phyloP scores from a whole-genome alignment of 768 basidiomycete species.

The Tulasnella sp. region DNA sequence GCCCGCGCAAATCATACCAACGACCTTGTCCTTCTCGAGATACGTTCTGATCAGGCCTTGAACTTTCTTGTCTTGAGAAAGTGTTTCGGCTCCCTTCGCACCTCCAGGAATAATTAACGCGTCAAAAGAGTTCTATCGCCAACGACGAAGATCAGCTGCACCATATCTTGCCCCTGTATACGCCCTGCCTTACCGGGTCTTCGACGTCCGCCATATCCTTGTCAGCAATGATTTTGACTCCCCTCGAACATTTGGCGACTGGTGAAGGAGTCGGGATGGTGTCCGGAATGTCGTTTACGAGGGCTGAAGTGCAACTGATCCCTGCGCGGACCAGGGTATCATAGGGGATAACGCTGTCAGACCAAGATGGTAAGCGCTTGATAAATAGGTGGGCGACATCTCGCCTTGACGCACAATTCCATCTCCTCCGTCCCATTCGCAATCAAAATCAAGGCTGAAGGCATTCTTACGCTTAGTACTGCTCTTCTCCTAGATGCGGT shows the following conservation, averaged over 20 bases:
- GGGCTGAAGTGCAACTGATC: conserved; percentile 66
- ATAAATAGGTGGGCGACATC: neutral
- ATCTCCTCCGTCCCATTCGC: conserved; percentile 88
- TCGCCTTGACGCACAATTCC: conserved; percentile 67
- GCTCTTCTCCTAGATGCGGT: neutral
- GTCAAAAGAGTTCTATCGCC: conserved; percentile 63
- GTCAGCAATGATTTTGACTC: conserved; percentile 73
- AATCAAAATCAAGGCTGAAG: conserved; percentile 70
- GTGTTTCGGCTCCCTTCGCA: conserved; percentile 73
- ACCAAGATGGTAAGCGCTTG: conserved; percentile 2
- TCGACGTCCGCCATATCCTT: conserved; percentile 38
- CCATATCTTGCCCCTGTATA: neutral
- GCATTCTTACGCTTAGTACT: neutral
- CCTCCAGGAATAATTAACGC: conserved; percentile 77
- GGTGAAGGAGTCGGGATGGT: conserved; percentile 45
- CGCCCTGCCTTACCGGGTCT: conserved; percentile 26
- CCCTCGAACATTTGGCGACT: conserved; percentile 67
- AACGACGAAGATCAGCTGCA: conserved; percentile 31
- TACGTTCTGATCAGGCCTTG: conserved; percentile 66
- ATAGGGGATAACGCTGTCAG: conserved; percentile 70
- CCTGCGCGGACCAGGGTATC: conserved; percentile 82
- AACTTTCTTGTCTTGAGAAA: conserved; percentile 61
- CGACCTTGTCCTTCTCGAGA: conserved; percentile 56
- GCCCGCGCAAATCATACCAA: conserved; percentile 90
- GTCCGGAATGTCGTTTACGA: conserved; percentile 47